Conservation (phyloP, 169 alveolate genomes). For the Plasmodium vivax region DNA sequence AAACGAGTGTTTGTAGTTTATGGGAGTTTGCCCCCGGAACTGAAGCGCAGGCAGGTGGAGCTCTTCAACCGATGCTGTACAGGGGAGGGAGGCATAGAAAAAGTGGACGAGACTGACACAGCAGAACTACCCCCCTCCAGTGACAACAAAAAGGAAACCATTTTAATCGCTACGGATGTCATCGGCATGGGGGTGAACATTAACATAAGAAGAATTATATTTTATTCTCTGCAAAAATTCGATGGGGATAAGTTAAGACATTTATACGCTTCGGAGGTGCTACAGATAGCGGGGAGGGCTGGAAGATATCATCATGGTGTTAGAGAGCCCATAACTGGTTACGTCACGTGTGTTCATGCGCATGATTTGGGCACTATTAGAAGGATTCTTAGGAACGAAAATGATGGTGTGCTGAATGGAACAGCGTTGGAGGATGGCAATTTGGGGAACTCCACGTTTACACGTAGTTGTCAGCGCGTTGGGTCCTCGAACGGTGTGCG, state of each 20-base stretch:
- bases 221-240: conserved; percentile 84
- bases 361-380: conserved; percentile 22
- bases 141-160: conserved; percentile 78
- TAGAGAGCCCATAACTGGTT: conserved; percentile 10
- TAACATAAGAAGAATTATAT: conserved; percentile 89
- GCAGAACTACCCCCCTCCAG: conserved; percentile 1
- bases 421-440: neutral
- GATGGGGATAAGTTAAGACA: conserved; percentile 80
- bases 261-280: conserved; percentile 84
- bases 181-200: conserved; percentile 95
- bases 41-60: conserved; percentile 82
- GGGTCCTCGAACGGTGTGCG: neutral
- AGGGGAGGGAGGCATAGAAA: neutral
- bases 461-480: neutral
- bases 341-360: conserved; percentile 30
- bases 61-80: conserved; percentile 68
- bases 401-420: neutral
- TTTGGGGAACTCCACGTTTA: neutral
- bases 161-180: conserved; percentile 93
- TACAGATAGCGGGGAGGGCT: conserved; percentile 94
- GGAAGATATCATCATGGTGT: conserved; percentile 85
- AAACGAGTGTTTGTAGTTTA: conserved; percentile 85
- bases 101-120: neutral
- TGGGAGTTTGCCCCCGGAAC: conserved; percentile 93
- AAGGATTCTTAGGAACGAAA: conserved; percentile 16